Conservation (phyloP, 331 rosid genomes). For the Pyrus hybrid region DNA sequence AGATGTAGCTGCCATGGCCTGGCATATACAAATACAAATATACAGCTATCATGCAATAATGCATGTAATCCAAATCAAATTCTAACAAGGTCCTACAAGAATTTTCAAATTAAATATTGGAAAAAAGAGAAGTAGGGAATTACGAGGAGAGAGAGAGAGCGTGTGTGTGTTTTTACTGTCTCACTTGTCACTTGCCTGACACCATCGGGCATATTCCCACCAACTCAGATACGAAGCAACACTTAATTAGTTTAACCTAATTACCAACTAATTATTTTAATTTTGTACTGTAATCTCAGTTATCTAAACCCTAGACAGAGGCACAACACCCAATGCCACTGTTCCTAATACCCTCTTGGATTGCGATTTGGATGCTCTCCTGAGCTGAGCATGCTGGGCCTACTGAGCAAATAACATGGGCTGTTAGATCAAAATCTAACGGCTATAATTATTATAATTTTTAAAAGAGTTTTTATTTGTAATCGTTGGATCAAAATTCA, state of each 20-base stretch:
- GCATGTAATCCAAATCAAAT: too few species aligned
- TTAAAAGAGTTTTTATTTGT: too few species aligned
- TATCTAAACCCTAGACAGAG: neutral
- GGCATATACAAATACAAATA: neutral
- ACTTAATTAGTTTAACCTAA: slow-evolving; percentile 2
- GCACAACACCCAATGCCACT: slow-evolving; percentile 11
- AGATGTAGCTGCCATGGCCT: too few species aligned
- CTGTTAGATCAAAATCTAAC: too few species aligned
- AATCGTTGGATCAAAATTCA: too few species aligned
- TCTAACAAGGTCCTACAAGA: neutral
- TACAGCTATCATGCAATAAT: neutral
- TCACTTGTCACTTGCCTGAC: slow-evolving; percentile 7
- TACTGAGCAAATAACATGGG: too few species aligned
- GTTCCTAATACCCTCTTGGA: neutral
- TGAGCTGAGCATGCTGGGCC: too few species aligned
- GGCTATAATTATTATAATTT: too few species aligned
- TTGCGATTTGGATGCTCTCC: too few species aligned
- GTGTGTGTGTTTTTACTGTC: neutral
- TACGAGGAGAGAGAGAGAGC: slow-evolving; percentile 17
- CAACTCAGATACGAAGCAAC: neutral
- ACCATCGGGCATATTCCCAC: slow-evolving; percentile 19
- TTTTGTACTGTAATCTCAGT: neutral
- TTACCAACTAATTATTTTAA: neutral
- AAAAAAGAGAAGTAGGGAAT: slow-evolving; percentile 11
- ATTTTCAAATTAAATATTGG: neutral